Conservation (phyloP, 371 early-diverging fungal species). For the Mucor irregularis region DNA sequence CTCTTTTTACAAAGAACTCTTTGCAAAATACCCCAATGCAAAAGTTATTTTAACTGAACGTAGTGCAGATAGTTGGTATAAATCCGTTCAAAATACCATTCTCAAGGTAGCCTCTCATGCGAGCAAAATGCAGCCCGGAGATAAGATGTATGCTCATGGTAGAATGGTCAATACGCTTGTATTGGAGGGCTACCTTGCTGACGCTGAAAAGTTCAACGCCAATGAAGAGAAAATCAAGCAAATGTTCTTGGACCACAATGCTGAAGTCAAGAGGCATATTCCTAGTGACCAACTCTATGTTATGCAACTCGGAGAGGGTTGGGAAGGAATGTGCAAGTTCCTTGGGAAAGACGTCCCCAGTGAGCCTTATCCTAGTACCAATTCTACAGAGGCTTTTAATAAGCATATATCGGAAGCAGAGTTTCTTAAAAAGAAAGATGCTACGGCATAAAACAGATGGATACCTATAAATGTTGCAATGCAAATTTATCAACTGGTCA, state of each 20-base stretch:
- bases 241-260: constrained; percentile 25
- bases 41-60: constrained; percentile 30
- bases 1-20: constrained; percentile 13
- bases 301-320: constrained; percentile 36
- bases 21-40: constrained; percentile 29
- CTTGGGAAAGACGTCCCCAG: constrained; percentile 14
- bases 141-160: no score
- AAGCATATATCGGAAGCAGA: no score
- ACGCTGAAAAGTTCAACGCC: constrained; percentile 3
- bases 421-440: no score
- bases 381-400: not conserved
- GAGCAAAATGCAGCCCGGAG: not conserved
- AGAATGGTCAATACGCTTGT: constrained; percentile 3
- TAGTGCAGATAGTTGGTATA: constrained; percentile 28
- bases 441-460: no score
- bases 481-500: no score
- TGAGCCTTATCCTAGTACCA: constrained; percentile 16
- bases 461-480: no score
- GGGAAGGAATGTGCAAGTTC: constrained; percentile 19
- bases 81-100: constrained; percentile 22
- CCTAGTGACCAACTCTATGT: constrained; percentile 29
- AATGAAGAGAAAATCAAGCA: constrained; percentile 22
- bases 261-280: constrained; percentile 24
- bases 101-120: no score
- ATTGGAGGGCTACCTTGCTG: constrained; percentile 23